phyloP scores from a whole-genome alignment of 2,329 filamentous ascomycete species.

The Penicillium sp. region DNA sequence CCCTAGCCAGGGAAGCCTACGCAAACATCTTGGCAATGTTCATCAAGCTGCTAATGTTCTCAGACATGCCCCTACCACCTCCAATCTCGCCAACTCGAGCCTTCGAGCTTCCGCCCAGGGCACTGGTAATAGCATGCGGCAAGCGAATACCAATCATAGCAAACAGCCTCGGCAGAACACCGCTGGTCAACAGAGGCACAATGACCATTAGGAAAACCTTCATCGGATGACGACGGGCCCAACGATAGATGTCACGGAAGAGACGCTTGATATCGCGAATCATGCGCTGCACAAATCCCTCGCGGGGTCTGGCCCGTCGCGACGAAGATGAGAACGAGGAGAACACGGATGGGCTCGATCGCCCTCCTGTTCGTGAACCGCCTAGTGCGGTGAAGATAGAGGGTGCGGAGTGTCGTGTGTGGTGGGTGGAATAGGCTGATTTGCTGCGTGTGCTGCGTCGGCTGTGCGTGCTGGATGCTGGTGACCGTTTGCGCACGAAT shows the following conservation, averaged over 20 bases:
- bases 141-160: conserved; percentile 74
- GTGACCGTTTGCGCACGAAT: conserved; percentile 29
- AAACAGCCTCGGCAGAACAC: conserved; percentile 72
- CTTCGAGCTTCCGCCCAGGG: conserved; percentile 32
- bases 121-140: conserved; percentile 56
- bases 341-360: conserved; percentile 47
- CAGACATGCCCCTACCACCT: conserved; percentile 32
- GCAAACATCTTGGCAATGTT: conserved; percentile 39
- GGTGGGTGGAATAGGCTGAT: conserved; percentile 38
- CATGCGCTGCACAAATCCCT: conserved; percentile 70
- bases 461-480: conserved; percentile 31
- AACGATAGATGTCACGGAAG: conserved; percentile 73
- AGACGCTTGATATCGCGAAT: conserved; percentile 73
- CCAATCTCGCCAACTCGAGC: conserved; percentile 17
- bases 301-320: conserved; percentile 72
- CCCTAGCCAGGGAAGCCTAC: conserved; percentile 13
- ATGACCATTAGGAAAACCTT: conserved; percentile 85
- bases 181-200: conserved; percentile 81
- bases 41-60: conserved; percentile 33
- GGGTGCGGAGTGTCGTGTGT: conserved; percentile 40
- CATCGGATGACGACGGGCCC: conserved; percentile 76
- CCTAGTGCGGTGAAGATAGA: conserved; percentile 47
- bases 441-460: conserved; percentile 35
- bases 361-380: conserved; percentile 32
- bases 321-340: conserved; percentile 65